Evolutionary conservation across 108 stramenopile genomes (phyloP).

Genomic region (Nitzschia sp.): DNA sequence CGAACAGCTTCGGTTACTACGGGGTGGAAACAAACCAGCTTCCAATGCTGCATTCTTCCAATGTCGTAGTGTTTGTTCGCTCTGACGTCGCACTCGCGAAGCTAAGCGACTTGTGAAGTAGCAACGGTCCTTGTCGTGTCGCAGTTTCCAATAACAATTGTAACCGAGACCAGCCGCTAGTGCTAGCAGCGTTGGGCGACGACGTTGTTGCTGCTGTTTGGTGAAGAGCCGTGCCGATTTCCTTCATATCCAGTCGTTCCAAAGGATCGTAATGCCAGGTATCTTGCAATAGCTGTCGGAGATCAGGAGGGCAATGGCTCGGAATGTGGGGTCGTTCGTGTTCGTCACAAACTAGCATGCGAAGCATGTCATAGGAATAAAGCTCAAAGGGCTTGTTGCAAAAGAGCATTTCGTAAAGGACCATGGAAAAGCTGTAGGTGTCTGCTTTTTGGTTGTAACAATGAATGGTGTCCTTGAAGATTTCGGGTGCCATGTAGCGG

Average conservation of each 20-base stretch:
- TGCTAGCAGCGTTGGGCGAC: too few species aligned
- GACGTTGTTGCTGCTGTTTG: too few species aligned
- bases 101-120: neutral
- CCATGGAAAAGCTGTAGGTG: slow-evolving; percentile 59
- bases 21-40: neutral
- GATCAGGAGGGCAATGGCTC: neutral
- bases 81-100: neutral
- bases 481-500: slow-evolving; percentile 48
- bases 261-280: neutral
- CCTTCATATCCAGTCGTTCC: too few species aligned
- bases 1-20: too few species aligned
- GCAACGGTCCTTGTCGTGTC: too few species aligned
- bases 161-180: too few species aligned
- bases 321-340: slow-evolving; percentile 28
- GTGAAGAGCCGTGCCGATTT: too few species aligned
- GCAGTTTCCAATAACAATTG: too few species aligned
- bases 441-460: slow-evolving; percentile 54
- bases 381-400: slow-evolving; percentile 28
- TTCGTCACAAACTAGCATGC: slow-evolving; percentile 26
- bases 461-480: slow-evolving; percentile 7
- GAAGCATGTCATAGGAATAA: slow-evolving; percentile 26
- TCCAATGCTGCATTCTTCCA: neutral
- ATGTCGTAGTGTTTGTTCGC: neutral
- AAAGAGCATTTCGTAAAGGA: slow-evolving; percentile 37
- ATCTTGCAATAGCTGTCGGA: slow-evolving; percentile 5